These are phyloP conservation scores for Sungouiella thailandica DNA, from an alignment of 805 yeast species.

Conservation along the genomic window DNA sequence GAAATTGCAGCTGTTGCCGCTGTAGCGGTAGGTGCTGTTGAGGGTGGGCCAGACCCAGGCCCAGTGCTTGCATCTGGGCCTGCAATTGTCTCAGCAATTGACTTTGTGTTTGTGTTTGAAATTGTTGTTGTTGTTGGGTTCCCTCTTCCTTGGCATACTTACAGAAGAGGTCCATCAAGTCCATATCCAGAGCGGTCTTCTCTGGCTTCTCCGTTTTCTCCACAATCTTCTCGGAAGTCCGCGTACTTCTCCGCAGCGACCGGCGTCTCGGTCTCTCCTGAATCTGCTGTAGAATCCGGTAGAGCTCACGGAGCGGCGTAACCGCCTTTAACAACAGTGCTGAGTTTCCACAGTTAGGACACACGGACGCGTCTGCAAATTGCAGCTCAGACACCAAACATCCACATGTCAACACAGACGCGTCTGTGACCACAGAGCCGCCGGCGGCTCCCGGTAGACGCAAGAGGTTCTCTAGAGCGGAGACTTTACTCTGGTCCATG, in stretches of 20 bases:
- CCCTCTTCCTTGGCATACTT: slow-evolving; percentile 37
- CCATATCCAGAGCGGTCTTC: slow-evolving; percentile 14
- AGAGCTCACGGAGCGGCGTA: slow-evolving; percentile 30
- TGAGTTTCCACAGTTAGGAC: slow-evolving; percentile 21
- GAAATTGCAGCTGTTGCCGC: no score
- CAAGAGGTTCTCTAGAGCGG: slow-evolving; percentile 22
- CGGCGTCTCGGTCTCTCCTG: slow-evolving; percentile 1
- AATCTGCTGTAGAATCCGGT: slow-evolving; percentile 19
- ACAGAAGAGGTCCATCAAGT: slow-evolving; percentile 32
- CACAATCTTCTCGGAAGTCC: not conserved
- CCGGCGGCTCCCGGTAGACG: slow-evolving; percentile 17
- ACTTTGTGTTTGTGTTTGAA: not conserved
- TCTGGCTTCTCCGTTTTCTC: not conserved
- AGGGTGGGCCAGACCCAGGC: no score
- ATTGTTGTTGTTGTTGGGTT: not conserved
- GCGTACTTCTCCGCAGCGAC: slow-evolving; percentile 2
- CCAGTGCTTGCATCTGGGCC: not conserved
- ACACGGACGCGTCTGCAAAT: slow-evolving; percentile 14
- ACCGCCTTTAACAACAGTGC: slow-evolving; percentile 25
- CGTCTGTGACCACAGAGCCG: slow-evolving; percentile 21
- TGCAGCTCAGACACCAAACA: slow-evolving; percentile 33
- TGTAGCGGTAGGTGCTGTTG: no score
- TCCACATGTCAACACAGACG: slow-evolving; percentile 37
- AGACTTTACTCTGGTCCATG: slow-evolving; percentile 6
- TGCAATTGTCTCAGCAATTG: not conserved